Base-by-base conservation (phyloP, 1,139 yeast genomes). In the Yamadazyma jaroonii region DNA sequence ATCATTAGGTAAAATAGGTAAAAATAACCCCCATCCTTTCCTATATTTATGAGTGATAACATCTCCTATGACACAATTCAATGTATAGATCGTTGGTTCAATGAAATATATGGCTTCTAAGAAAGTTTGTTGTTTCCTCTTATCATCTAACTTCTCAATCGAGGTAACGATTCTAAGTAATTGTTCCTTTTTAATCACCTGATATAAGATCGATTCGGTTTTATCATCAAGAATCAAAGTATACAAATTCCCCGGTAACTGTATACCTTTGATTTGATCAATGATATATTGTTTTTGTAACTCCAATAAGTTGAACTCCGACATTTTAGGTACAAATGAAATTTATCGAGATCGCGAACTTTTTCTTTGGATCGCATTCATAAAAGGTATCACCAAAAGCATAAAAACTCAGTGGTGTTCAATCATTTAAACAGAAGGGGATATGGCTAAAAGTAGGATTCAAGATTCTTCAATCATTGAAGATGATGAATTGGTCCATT, bases 31-130 rank as follows among this genome's bases (percentile, higher is more conserved):
- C 44, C 62, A 60, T 9, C 73, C 76, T 32, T 49, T 54, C 41
- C 62, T 63, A 50, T 69, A 71, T 31, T 74, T 51, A 9, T 52
- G 49, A 13, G 67, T 57, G 28, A 63, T 61, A 12, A 67, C 66
- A 47, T 71, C 77, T 10, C 72, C 72, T 31, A 63, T 50, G 22
- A 71, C 63, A 45, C 76, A 70, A 39, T 64, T 64, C 46, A 69
- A 48, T 43, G 68, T 68, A 48, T 61, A 69, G 13, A 59, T 50
- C 13, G 64, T 52, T 10, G 66, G 59, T 21, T 68, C 72, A 20
- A 66, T 55, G 40, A 71, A 58, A 48, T 71, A 71, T 24, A 71
- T 63, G 17, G 73, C 76, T 43, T 62, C 67, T 50, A 70, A 53
- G 38, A 61, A 67, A 9, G 64, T 53, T 50, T 64, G 71, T 39